Evolutionary conservation across 345 rosid species (phyloP).

Genomic region (Linum usitatissimum): DNA sequence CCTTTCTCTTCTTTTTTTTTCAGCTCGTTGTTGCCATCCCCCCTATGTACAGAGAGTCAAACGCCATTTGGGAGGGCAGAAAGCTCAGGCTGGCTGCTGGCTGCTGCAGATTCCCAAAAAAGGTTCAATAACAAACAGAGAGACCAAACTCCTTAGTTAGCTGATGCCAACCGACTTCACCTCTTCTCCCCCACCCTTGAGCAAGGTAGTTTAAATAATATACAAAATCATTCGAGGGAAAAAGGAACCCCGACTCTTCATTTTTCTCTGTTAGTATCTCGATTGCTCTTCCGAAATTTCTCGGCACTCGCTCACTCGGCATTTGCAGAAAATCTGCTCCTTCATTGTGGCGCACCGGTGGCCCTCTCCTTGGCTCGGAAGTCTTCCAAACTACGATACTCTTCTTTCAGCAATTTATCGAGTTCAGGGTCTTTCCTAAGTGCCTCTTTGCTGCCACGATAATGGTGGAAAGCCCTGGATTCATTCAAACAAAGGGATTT

Average conservation of each 20-base stretch:
- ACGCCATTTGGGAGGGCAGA: background rate
- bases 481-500: background rate
- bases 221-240: too few species aligned
- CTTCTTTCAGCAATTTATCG: slow-evolving; percentile 66
- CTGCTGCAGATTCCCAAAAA: too few species aligned
- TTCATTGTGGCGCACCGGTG: background rate
- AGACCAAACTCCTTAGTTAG: too few species aligned
- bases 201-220: background rate
- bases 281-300: background rate
- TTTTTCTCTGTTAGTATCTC: background rate
- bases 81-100: background rate
- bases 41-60: background rate
- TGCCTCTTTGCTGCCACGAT: slow-evolving; percentile 43
- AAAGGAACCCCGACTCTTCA: background rate
- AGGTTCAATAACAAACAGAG: too few species aligned
- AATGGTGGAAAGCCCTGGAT: slow-evolving; percentile 94
- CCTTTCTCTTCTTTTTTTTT: too few species aligned
- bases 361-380: slow-evolving; percentile 51
- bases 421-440: slow-evolving; percentile 61
- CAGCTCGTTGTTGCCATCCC: background rate
- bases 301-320: too few species aligned
- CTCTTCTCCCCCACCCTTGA: background rate
- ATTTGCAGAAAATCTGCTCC: background rate
- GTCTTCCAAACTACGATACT: slow-evolving; percentile 53
- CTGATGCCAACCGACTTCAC: too few species aligned